Evolutionary conservation across 108 stramenopile genomes (phyloP).

Genomic region (Licmophora abbreviata): DNA sequence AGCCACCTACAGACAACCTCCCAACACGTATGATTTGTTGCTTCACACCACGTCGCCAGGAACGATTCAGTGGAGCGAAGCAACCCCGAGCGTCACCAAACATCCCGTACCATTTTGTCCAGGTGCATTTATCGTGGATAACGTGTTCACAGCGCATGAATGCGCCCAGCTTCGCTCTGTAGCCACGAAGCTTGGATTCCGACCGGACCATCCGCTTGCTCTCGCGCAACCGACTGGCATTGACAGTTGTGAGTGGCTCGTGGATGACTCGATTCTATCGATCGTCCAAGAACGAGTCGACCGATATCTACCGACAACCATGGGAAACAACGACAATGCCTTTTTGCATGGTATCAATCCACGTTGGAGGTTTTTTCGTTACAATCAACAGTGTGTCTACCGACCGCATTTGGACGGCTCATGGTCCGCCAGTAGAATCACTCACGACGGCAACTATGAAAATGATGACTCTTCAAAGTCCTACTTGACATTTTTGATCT

Average conservation of each 20-base stretch:
- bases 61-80: constrained; percentile 1
- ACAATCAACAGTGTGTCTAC: constrained; percentile 37
- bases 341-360: constrained; percentile 34
- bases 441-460: constrained; percentile 9
- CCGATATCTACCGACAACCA: constrained; percentile 6
- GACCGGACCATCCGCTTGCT: constrained; percentile 40
- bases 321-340: not conserved
- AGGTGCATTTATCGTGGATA: constrained; percentile 26
- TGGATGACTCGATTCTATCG: constrained; percentile 13
- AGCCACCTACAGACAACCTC: constrained; percentile 26
- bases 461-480: constrained; percentile 17
- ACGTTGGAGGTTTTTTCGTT: constrained; percentile 53
- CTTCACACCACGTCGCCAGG: constrained; percentile 5
- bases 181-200: constrained; percentile 29
- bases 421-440: constrained; percentile 42
- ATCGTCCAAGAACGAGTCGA: constrained; percentile 12
- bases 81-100: constrained; percentile 6
- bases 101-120: constrained; percentile 25
- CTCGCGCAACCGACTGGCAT: constrained; percentile 17
- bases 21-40: constrained; percentile 21
- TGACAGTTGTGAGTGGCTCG: constrained; percentile 28
- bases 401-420: constrained; percentile 66
- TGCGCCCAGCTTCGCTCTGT: constrained; percentile 24
- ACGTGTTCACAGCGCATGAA: constrained; percentile 34
- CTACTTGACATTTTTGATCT: constrained; percentile 44